phyloP scores from a whole-genome alignment of 495 filamentous ascomycete genomes.

The Collariella sp. region DNA sequence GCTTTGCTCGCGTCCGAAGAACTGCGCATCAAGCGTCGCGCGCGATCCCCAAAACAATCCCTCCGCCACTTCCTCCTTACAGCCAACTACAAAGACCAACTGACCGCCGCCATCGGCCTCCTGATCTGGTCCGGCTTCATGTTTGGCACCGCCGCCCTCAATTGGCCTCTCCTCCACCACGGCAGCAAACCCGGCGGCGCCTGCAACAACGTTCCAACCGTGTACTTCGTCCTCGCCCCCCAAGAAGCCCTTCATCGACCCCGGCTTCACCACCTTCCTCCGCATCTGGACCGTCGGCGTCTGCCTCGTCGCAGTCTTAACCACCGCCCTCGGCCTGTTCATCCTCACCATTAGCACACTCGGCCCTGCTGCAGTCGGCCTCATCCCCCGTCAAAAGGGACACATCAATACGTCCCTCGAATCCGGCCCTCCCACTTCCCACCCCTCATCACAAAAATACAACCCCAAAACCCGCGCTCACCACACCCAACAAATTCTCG shows the following conservation, averaged over 20 bases:
- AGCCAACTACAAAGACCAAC: conserved; percentile 25
- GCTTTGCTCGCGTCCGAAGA: conserved; percentile 22
- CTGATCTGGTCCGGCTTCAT: conserved; percentile 24
- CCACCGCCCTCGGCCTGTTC: conserved; percentile 20
- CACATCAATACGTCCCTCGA: conserved; percentile 14
- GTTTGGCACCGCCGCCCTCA: conserved; percentile 24
- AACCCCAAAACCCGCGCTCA: conserved; percentile 14
- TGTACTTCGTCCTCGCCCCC: conserved; percentile 25
- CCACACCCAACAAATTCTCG: conserved; percentile 23
- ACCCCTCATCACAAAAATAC: conserved; percentile 11
- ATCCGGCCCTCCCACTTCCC: conserved; percentile 1
- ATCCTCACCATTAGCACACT: conserved; percentile 17
- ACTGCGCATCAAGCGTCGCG: conserved; percentile 17
- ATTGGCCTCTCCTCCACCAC: conserved; percentile 24
- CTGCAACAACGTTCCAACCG: conserved; percentile 25
- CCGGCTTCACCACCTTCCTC: conserved; percentile 19
- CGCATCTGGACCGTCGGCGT: conserved; percentile 26
- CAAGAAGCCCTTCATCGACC: conserved; percentile 23
- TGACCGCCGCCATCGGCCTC: conserved; percentile 21
- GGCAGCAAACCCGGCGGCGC: conserved; percentile 19
- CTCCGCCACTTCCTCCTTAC: conserved; percentile 19
- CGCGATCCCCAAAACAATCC: conserved; percentile 12
- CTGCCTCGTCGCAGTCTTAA: conserved; percentile 23
- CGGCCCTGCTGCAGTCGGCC: conserved; percentile 12
- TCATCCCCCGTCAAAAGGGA: not conserved